Evolutionary conservation across 2,329 filamentous ascomycete genomes (phyloP), one percentile per base, ranked within the genome.

Genomic region (Cadophora luteo-olivacea): DNA sequence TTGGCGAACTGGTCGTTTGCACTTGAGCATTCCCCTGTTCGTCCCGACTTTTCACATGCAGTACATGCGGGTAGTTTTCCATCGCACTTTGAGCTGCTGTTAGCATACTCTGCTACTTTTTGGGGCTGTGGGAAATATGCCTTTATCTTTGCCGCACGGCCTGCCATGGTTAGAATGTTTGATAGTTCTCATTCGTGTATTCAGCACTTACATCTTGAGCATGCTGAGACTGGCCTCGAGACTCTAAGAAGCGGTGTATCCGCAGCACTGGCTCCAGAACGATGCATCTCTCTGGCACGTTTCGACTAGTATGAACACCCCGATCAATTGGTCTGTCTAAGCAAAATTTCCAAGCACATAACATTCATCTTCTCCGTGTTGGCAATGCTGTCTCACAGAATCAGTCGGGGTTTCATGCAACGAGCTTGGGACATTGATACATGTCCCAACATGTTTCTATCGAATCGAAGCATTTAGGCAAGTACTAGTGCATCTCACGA

Each of bases 1-100:
- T 94, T 87, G 0, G 95, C 94, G 80, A 97, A 98, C 79, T 97
- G 94, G 77, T 98, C 95, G 76, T 97, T 97, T 8, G 94, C 94
- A 66, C 94, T 94, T 7, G 94, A 97, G 79, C 96, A 99, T 78
- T 97, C 94, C 69, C 86, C 90, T 66, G 92, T 89, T 70, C 93
- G 91, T 36, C 94, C 94, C 16, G 93, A 93, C 81, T 94, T 94
- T 80, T 97, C 95, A 78, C 96, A 98, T 22, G 95, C 95, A 8
- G 94, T 97, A 78, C 96, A 99, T 8, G 94, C 94, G 12, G 96
- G 96, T 48, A 98, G 84, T 80, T 97, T 97, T 70, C 96, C 95
- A 82, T 98, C 96, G 77, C 96, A 99, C 89, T 91, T 76, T 24
- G 51, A 38, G 55, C 16, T 49, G 36, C 51, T 19, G 51, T 78